Evolutionary conservation across 2,329 filamentous ascomycete genomes (phyloP).

Genomic region (Xylaria sp.): DNA sequence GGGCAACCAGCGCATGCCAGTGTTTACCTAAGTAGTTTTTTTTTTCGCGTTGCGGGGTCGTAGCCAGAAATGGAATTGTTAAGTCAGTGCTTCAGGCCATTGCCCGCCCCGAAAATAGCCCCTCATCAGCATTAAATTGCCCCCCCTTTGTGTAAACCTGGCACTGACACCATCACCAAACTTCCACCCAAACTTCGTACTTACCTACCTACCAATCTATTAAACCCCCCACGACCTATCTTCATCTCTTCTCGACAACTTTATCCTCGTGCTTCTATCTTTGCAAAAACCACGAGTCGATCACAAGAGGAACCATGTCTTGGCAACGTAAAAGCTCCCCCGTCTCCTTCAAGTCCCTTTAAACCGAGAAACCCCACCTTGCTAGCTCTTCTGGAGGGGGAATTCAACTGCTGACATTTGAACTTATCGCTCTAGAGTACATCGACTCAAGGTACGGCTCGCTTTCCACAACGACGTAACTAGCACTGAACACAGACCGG

Average conservation of each 20-base stretch:
- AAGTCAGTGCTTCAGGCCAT: constrained; percentile 29
- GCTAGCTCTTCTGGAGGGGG: constrained; percentile 32
- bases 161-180: constrained; percentile 36
- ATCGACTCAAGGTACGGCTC: constrained; percentile 67
- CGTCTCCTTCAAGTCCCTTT: constrained; percentile 35
- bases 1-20: not conserved
- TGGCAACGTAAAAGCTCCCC: constrained; percentile 72
- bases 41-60: constrained; percentile 39
- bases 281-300: constrained; percentile 27
- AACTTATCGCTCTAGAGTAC: constrained; percentile 57
- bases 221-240: constrained; percentile 2
- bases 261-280: constrained; percentile 16
- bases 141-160: constrained; percentile 38
- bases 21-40: constrained; percentile 14
- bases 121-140: constrained; percentile 39
- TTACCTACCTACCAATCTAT: constrained; percentile 16
- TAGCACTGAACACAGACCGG: not conserved
- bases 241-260: constrained; percentile 22
- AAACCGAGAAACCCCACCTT: constrained; percentile 41
- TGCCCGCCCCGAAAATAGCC: constrained; percentile 40
- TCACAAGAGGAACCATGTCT: constrained; percentile 65
- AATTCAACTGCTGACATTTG: constrained; percentile 41
- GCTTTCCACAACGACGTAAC: constrained; percentile 3
- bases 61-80: constrained; percentile 28
- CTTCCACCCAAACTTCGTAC: constrained; percentile 33